These are phyloP conservation scores for Craspedostauros australis DNA, from an alignment of 108 stramenopile genomes.

Conservation along the genomic window DNA sequence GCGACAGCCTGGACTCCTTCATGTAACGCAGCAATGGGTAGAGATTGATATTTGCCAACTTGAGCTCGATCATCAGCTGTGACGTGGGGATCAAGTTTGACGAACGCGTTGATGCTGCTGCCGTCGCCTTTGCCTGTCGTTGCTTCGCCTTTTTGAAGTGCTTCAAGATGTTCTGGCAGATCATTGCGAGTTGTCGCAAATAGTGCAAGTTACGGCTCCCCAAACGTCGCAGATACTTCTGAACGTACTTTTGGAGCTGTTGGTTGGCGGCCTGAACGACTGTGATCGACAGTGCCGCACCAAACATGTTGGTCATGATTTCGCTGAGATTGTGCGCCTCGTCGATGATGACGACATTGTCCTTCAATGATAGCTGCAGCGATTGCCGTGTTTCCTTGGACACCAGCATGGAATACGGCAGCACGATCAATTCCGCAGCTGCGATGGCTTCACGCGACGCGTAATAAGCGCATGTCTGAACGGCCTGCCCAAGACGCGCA, in stretches of 20 bases:
- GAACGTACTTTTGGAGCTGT: conserved; percentile 53
- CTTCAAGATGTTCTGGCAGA: conserved; percentile 7
- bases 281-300: conserved; percentile 37
- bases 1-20: conserved; percentile 66
- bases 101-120: neutral
- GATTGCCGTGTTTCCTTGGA: conserved; percentile 54
- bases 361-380: conserved; percentile 67
- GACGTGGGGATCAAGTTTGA: conserved; percentile 54
- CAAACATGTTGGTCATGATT: conserved; percentile 53
- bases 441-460: conserved; percentile 70
- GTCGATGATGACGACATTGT: conserved; percentile 87
- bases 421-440: conserved; percentile 86
- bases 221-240: conserved; percentile 45
- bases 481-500: conserved; percentile 54
- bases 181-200: conserved; percentile 71
- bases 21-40: conserved; percentile 87
- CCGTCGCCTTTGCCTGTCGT: neutral
- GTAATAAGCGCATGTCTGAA: conserved; percentile 92
- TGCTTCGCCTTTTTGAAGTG: neutral
- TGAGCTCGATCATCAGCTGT: conserved; percentile 72
- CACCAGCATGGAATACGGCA: conserved; percentile 89
- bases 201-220: conserved; percentile 71
- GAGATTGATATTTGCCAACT: conserved; percentile 89
- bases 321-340: conserved; percentile 98
- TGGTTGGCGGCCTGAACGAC: conserved; percentile 38